Conservation (phyloP, 2,329 filamentous ascomycete genomes). For the Coniochaeta sp. region DNA sequence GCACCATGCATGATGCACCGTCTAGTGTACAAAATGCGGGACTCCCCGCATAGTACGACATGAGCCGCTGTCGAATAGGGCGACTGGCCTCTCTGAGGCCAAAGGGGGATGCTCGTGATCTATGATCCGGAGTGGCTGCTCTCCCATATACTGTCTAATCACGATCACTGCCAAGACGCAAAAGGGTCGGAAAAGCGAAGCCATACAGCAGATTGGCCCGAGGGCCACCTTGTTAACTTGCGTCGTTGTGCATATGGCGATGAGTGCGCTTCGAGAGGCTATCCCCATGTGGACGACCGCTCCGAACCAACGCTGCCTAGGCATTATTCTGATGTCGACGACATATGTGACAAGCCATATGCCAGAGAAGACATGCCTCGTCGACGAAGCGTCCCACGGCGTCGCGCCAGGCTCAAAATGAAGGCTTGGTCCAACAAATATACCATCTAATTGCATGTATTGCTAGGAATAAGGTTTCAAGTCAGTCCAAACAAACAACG, state of each 20-base stretch:
- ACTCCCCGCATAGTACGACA: background rate
- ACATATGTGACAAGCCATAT: background rate
- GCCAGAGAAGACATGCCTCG: background rate
- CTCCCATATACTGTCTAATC: background rate
- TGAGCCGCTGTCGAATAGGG: background rate
- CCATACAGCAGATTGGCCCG: no score
- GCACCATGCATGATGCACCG: background rate
- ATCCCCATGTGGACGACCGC: background rate
- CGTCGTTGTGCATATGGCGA: no score
- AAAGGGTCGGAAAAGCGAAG: no score
- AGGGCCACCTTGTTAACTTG: no score
- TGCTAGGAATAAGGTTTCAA: background rate
- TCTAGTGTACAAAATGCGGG: background rate
- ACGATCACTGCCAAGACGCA: no score
- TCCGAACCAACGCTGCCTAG: background rate
- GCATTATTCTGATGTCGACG: background rate
- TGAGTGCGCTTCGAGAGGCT: no score
- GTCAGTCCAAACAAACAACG: background rate
- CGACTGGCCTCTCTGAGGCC: background rate
- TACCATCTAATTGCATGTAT: background rate
- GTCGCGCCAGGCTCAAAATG: background rate
- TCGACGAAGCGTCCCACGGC: background rate
- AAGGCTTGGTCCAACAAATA: no score
- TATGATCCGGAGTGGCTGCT: background rate
- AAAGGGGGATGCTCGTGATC: background rate